phyloP scores from a whole-genome alignment of 2,329 filamentous ascomycete genomes.

The Fusarium beomiforme region DNA sequence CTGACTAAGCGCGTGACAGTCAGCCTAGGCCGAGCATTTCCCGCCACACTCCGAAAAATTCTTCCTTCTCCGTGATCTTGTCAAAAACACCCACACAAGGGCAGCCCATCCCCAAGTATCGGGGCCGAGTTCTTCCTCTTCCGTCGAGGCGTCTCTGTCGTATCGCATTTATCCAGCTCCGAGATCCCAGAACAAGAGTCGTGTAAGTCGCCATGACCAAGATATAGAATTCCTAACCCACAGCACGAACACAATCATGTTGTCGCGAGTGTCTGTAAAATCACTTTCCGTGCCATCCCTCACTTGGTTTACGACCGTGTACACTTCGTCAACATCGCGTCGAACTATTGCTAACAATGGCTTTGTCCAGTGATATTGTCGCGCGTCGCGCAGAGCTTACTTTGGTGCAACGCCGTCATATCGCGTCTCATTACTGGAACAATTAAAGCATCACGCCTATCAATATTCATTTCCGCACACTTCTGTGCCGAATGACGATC shows the following conservation, averaged over 20 bases:
- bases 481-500: conserved; percentile 24
- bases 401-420: conserved; percentile 27
- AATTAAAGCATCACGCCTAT: conserved; percentile 11
- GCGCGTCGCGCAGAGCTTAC: conserved; percentile 37
- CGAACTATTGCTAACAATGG: conserved; percentile 41
- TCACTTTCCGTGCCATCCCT: conserved; percentile 24
- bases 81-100: conserved; percentile 49
- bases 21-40: conserved; percentile 32
- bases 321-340: conserved; percentile 36
- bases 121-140: conserved; percentile 59
- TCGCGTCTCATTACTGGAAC: conserved; percentile 28
- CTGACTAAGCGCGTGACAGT: conserved; percentile 29
- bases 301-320: conserved; percentile 18
- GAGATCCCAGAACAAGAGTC: conserved; percentile 48
- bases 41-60: conserved; percentile 48
- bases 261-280: conserved; percentile 20
- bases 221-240: conserved; percentile 31
- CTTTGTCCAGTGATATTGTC: conserved; percentile 40
- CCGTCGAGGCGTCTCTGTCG: conserved; percentile 52
- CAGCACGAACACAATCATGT: conserved; percentile 27
- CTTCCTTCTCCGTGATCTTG: conserved; percentile 49
- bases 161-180: conserved; percentile 58
- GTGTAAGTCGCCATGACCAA: conserved; percentile 48
- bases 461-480: neutral
- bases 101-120: conserved; percentile 42